Base-by-base conservation (phyloP, 2,329 filamentous ascomycete species). In the Curvularia eragrostidis region DNA sequence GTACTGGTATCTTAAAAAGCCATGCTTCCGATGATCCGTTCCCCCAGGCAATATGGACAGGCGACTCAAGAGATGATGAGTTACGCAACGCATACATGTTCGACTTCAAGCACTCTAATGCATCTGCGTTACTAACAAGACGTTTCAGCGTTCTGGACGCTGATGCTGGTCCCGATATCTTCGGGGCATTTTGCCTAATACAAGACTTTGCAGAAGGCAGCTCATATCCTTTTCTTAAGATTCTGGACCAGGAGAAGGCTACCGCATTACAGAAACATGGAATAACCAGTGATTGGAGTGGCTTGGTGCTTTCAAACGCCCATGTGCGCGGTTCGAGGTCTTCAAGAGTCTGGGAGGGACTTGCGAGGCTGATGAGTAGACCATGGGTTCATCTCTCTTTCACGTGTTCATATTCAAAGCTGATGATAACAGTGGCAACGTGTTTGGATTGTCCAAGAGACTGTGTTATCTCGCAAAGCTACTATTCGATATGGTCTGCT, bases 371-470 rank as follows among this genome's bases (percentile, higher is more conserved):
- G 9, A 67, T 63, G 52, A 48, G 61, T 19, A 56, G 28, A 41
- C 24, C 49, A 43, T 59, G 60, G 59, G 58, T 64, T 19, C 47
- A 38, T 58, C 13, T 41, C 15, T 28, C 32, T 34, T 32, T 43
- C 6, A 1, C 39, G 10, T 23, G n/a, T 15, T 47, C n/a, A 8
- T 38, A 23, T 13, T 30, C 21, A 36, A 43, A 3, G 24, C 28
- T 46, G 19, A 48, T 48, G 6, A 42, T 15, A 34, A 13, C 12
- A 68, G 65, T 66, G 65, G 65, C 55, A 52, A 34, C 63, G 66
- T 21, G 62, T 65, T n/a, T 69, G 66, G 66, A 59, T 69, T 10
- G 51, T 69, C 15, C 66, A 67, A 48, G 66, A 69, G 30, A 69
- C 66, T 10, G 65, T 69, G 9, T 60, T 69, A 26, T 54, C 66